Percentiles rank a stretch among this genome's conserved stretches.
These are phyloP conservation scores for Hippophae tibetana DNA, from an alignment of 306 rosid genomes.

Conservation along the genomic window DNA sequence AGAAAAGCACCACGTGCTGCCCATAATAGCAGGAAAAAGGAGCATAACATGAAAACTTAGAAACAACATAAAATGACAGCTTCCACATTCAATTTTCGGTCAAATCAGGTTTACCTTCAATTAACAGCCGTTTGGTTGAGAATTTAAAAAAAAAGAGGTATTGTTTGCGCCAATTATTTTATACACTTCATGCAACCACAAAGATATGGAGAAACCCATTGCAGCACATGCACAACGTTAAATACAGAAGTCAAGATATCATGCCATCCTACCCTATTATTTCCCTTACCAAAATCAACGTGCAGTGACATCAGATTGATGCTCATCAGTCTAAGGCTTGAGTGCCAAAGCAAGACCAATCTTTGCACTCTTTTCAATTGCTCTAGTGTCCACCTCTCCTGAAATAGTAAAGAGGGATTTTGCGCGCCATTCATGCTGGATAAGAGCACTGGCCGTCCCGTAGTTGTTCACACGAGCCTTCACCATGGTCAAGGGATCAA, in stretches of 20 bases:
- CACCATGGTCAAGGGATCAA: slow-evolving; percentile 69
- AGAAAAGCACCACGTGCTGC: no score
- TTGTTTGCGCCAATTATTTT: slow-evolving; percentile 51
- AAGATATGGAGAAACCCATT: slow-evolving; percentile 33
- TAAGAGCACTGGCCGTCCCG: slow-evolving; percentile 68
- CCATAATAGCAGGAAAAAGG: no score
- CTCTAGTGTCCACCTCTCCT: slow-evolving; percentile 79
- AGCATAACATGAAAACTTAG: no score
- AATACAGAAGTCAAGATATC: slow-evolving; percentile 30
- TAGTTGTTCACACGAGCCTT: slow-evolving; percentile 83
- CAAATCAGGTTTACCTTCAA: no score
- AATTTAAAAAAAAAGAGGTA: no score
- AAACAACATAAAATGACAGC: no score
- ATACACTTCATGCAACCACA: slow-evolving; percentile 46
- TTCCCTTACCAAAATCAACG: slow-evolving; percentile 20
- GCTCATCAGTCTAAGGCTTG: slow-evolving; percentile 44
- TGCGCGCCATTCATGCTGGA: slow-evolving; percentile 89
- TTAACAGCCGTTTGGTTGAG: no score
- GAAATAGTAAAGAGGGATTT: slow-evolving; percentile 66
- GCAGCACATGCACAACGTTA: slow-evolving; percentile 20
- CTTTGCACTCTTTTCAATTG: slow-evolving; percentile 82
- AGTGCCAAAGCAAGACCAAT: slow-evolving; percentile 79
- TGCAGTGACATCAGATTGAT: slow-evolving; percentile 7
- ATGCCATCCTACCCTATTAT: slow-evolving; percentile 24
- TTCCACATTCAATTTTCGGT: no score